A percentile compares a stretch with the other conserved stretches of the same genome.
Conservation (phyloP, 441 rosid species). For the Macaranga tanarius region DNA sequence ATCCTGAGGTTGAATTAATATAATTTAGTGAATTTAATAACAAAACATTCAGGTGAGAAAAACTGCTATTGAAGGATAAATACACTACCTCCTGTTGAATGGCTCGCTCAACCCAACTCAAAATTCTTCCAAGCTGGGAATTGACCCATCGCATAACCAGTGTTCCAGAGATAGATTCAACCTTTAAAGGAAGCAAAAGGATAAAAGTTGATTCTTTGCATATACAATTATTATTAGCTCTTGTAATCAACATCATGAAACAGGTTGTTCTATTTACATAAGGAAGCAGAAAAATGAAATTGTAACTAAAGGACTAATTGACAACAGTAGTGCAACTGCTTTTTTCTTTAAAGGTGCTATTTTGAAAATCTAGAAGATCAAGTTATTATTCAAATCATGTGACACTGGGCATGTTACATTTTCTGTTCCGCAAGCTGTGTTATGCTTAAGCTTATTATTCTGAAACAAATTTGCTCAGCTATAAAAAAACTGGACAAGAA, state of each 20-base stretch:
- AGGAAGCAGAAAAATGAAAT: neutral
- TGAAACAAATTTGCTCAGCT: neutral
- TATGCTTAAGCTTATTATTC: neutral
- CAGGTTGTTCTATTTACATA: neutral
- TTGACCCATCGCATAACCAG: conserved; percentile 96
- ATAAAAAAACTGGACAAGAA: neutral
- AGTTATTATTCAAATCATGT: neutral
- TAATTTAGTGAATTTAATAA: neutral
- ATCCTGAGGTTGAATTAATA: neutral
- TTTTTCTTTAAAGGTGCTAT: no score
- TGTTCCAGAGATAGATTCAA: conserved; percentile 91
- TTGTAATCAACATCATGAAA: neutral
- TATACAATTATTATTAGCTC: neutral
- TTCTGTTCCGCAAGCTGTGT: neutral
- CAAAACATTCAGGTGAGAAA: neutral
- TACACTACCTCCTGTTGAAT: conserved; percentile 84
- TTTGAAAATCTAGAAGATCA: neutral
- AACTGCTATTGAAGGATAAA: neutral
- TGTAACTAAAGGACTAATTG: no score
- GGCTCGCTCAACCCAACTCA: conserved; percentile 95
- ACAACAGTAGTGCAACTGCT: no score
- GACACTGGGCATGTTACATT: neutral
- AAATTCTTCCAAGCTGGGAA: conserved; percentile 87
- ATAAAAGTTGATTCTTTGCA: neutral
- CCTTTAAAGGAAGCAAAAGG: conserved; percentile 39